phyloP scores from a whole-genome alignment of 441 rosid species.

The Arabidopsis hybrid region DNA sequence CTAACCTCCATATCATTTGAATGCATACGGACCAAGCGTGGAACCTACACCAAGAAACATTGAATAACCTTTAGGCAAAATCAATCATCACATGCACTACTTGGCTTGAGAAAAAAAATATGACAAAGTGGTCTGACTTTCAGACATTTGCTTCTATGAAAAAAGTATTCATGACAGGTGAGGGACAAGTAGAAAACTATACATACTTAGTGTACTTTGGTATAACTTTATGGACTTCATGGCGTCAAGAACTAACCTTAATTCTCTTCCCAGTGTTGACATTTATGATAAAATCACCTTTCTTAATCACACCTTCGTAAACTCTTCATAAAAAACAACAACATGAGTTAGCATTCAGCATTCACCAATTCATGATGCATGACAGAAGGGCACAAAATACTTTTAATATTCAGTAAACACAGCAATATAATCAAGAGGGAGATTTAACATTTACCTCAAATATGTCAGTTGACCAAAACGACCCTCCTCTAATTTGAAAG shows the following conservation, averaged over 20 bases:
- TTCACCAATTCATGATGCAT: background rate
- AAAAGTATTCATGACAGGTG: background rate
- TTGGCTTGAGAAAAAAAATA: slow-evolving; percentile 5
- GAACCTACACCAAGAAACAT: slow-evolving; percentile 64
- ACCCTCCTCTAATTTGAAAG: slow-evolving; percentile 98
- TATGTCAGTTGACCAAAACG: slow-evolving; percentile 96
- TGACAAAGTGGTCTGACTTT: background rate
- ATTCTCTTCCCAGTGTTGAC: slow-evolving; percentile 94
- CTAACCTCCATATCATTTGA: slow-evolving; percentile 97
- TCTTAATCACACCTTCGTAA: slow-evolving; percentile 92
- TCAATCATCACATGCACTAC: background rate
- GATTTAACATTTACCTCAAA: slow-evolving; percentile 62
- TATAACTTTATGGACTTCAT: slow-evolving; percentile 2
- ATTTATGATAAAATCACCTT: slow-evolving; percentile 91
- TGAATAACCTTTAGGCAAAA: slow-evolving; percentile 1
- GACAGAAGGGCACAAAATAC: slow-evolving; percentile 13
- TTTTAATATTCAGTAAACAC: background rate
- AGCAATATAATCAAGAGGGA: background rate
- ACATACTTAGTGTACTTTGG: slow-evolving; percentile 2
- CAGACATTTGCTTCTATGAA: background rate
- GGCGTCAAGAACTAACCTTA: slow-evolving; percentile 63
- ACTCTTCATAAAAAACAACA: slow-evolving; percentile 59
- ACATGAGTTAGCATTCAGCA: slow-evolving; percentile 46
- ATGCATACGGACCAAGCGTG: slow-evolving; percentile 97
- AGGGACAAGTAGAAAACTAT: background rate